Evolutionary conservation across 2,329 filamentous ascomycete genomes (phyloP).

Genomic region (Conoideocrella luteorostrata): DNA sequence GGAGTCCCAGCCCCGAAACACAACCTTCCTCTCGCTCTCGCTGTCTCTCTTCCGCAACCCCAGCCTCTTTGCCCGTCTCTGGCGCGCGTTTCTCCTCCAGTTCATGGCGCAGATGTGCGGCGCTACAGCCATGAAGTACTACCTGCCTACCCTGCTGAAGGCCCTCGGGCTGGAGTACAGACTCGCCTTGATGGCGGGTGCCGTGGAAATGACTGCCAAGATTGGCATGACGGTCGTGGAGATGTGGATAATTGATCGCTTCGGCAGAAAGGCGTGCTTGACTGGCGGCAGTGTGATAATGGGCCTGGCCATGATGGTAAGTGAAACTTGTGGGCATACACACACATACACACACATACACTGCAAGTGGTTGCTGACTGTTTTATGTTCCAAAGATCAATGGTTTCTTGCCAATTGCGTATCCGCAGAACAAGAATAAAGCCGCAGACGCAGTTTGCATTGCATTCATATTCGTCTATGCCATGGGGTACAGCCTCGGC

Average conservation of each 20-base stretch:
- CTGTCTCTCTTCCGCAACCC: slow-evolving; percentile 42
- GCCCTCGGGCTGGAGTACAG: slow-evolving; percentile 42
- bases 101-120: slow-evolving; percentile 57
- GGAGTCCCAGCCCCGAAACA: slow-evolving; percentile 26
- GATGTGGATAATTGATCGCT: slow-evolving; percentile 49
- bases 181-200: slow-evolving; percentile 44
- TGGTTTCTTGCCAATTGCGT: slow-evolving; percentile 43
- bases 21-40: slow-evolving; percentile 12
- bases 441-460: slow-evolving; percentile 45
- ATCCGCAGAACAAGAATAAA: slow-evolving; percentile 41
- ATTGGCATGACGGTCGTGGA: slow-evolving; percentile 50
- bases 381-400: slow-evolving; percentile 37
- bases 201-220: slow-evolving; percentile 51
- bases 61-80: slow-evolving; percentile 44
- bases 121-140: slow-evolving; percentile 55
- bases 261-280: slow-evolving; percentile 43
- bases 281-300: slow-evolving; percentile 44
- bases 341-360: too few species aligned
- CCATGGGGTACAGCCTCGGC: slow-evolving; percentile 50
- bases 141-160: slow-evolving; percentile 47
- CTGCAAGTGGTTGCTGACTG: too few species aligned
- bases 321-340: too few species aligned
- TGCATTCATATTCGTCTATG: slow-evolving; percentile 52
- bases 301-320: slow-evolving; percentile 46
- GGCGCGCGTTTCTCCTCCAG: slow-evolving; percentile 50